These are phyloP conservation scores for Ceratocystis ficicola DNA, from an alignment of 2,329 filamentous ascomycete genomes.

Conservation along the genomic window DNA sequence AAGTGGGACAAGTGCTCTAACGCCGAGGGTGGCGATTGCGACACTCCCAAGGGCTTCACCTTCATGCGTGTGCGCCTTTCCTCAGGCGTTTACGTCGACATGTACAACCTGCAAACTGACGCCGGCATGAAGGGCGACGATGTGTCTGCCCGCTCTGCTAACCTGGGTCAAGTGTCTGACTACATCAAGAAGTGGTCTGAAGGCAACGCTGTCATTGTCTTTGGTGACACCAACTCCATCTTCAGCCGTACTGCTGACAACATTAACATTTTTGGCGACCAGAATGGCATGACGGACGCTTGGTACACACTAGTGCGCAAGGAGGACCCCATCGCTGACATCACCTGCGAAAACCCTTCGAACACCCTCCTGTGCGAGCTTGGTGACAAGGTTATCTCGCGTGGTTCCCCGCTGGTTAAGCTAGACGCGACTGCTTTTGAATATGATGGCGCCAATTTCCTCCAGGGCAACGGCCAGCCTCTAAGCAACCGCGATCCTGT, in stretches of 20 bases:
- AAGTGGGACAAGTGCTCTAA: slow-evolving; percentile 50
- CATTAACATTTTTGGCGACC: slow-evolving; percentile 37
- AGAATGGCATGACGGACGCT: slow-evolving; percentile 43
- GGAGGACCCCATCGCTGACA: slow-evolving; percentile 36
- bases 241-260: slow-evolving; percentile 50
- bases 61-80: slow-evolving; percentile 48
- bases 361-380: slow-evolving; percentile 46
- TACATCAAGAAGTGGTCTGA: slow-evolving; percentile 44
- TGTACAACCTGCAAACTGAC: slow-evolving; percentile 56
- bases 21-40: slow-evolving; percentile 45
- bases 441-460: slow-evolving; percentile 46
- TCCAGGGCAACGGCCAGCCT: slow-evolving; percentile 43
- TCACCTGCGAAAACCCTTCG: slow-evolving; percentile 46
- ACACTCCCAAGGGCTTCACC: slow-evolving; percentile 59
- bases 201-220: slow-evolving; percentile 51
- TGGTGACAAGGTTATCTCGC: slow-evolving; percentile 56
- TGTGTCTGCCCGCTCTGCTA: slow-evolving; percentile 43
- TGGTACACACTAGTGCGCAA: slow-evolving; percentile 46
- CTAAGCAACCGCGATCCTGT: slow-evolving; percentile 55
- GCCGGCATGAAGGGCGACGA: slow-evolving; percentile 46
- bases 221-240: slow-evolving; percentile 53
- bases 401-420: slow-evolving; percentile 36
- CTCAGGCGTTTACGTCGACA: slow-evolving; percentile 42
- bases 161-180: slow-evolving; percentile 46
- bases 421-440: slow-evolving; percentile 39